Evolutionary conservation across 129 eudicot genomes (phyloP).

Genomic region (Tagetes patula): DNA sequence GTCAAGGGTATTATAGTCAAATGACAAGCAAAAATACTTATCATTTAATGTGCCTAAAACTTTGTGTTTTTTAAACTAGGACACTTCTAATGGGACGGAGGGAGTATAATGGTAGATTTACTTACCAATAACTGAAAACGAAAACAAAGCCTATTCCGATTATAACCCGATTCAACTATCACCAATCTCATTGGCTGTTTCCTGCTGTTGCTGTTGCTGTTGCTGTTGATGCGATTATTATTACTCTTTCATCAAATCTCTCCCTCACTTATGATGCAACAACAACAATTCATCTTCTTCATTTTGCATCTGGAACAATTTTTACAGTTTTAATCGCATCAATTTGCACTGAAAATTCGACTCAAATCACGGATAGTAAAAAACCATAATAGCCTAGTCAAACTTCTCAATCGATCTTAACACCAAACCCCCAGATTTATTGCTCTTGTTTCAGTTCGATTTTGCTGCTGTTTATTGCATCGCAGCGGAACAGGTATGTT

Average conservation of each 20-base stretch:
- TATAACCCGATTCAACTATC: conserved; percentile 22
- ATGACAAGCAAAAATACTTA: too few relatives aligned
- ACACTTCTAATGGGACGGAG: too few relatives aligned
- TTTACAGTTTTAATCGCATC: conserved; percentile 1
- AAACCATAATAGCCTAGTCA: conserved; percentile 14
- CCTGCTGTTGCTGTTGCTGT: too few relatives aligned
- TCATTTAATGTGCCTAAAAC: too few relatives aligned
- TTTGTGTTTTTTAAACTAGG: too few relatives aligned
- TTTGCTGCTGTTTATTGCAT: conserved; percentile 15
- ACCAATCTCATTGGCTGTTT: conserved; percentile 27
- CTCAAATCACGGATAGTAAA: conserved; percentile 26
- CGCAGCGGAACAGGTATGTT: conserved; percentile 19
- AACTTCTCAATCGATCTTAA: conserved; percentile 18
- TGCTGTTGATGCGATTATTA: neutral
- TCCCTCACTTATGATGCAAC: neutral
- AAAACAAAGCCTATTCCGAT: conserved; percentile 19
- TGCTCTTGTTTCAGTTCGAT: conserved; percentile 17
- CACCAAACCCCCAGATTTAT: conserved; percentile 17
- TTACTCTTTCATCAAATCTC: neutral
- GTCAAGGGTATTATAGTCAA: too few relatives aligned
- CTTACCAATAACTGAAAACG: conserved; percentile 21
- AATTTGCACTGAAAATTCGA: neutral
- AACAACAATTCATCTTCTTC: neutral
- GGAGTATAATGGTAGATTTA: conserved; percentile 1
- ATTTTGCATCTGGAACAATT: neutral